These are phyloP conservation scores for Pleurostoma richardsiae DNA, from an alignment of 2,329 filamentous ascomycete species.

Conservation along the genomic window DNA sequence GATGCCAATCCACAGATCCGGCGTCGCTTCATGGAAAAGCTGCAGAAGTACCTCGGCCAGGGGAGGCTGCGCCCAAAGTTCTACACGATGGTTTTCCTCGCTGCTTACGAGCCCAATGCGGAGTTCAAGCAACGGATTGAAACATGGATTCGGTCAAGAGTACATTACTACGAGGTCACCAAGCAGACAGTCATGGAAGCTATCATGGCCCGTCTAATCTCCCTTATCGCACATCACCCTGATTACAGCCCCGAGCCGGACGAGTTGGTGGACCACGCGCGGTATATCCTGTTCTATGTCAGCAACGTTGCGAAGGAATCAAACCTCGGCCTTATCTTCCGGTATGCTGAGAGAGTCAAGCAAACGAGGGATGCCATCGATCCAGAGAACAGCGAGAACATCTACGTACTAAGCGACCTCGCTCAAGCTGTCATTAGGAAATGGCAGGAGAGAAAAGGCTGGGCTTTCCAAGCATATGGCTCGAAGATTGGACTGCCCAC, in stretches of 20 bases:
- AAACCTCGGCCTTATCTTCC: conserved; percentile 84
- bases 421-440: conserved; percentile 76
- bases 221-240: conserved; percentile 86
- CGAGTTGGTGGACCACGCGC: conserved; percentile 74
- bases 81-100: conserved; percentile 84
- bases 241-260: conserved; percentile 68
- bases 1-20: conserved; percentile 72
- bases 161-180: conserved; percentile 55
- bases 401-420: conserved; percentile 86
- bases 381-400: conserved; percentile 60
- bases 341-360: conserved; percentile 90
- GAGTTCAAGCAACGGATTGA: conserved; percentile 69
- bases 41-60: conserved; percentile 85
- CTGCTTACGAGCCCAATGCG: conserved; percentile 81
- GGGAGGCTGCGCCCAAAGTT: conserved; percentile 68
- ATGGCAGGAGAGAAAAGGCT: conserved; percentile 81
- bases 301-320: conserved; percentile 76
- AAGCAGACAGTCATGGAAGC: conserved; percentile 70
- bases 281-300: conserved; percentile 88
- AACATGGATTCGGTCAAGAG: conserved; percentile 85
- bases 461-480: conserved; percentile 79
- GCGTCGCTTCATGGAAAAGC: conserved; percentile 70
- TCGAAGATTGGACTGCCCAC: conserved; percentile 76
- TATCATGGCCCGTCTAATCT: conserved; percentile 76
- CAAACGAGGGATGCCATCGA: conserved; percentile 77